phyloP scores from a whole-genome alignment of 2,329 filamentous ascomycete genomes.

The Hymenoscyphus repandus region DNA sequence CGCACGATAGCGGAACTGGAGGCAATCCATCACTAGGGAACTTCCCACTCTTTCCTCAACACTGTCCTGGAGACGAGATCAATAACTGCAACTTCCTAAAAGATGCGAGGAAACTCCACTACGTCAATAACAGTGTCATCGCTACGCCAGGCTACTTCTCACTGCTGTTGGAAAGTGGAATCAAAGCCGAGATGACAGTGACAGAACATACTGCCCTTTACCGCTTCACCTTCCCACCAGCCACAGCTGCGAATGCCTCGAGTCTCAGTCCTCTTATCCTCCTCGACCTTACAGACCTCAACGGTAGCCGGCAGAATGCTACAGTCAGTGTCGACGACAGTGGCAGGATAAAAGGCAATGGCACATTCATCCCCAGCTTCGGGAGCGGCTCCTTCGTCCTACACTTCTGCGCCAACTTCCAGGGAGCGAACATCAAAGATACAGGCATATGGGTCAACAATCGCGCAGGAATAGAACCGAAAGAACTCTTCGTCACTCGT shows the following conservation, averaged over 20 bases:
- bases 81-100: conserved; percentile 58
- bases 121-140: conserved; percentile 43
- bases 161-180: conserved; percentile 50
- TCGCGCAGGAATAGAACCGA: conserved; percentile 43
- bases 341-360: conserved; percentile 58
- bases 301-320: conserved; percentile 52
- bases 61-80: conserved; percentile 56
- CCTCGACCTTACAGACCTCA: conserved; percentile 60
- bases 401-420: conserved; percentile 65
- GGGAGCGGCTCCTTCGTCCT: conserved; percentile 53
- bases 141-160: conserved; percentile 62
- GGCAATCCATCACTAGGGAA: conserved; percentile 61
- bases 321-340: conserved; percentile 50
- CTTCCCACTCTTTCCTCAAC: conserved; percentile 66
- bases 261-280: conserved; percentile 49
- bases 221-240: conserved; percentile 54
- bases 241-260: conserved; percentile 31
- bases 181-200: conserved; percentile 62
- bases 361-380: conserved; percentile 59
- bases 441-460: conserved; percentile 58
- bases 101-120: conserved; percentile 33
- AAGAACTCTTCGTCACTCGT: conserved; percentile 45
- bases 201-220: conserved; percentile 61
- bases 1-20: conserved; percentile 42
- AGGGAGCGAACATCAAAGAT: conserved; percentile 51